A percentile compares a stretch with the other conserved stretches of the same genome.
These are phyloP conservation scores for Saturnispora dispora DNA, from an alignment of 805 yeast genomes.

Conservation along the genomic window DNA sequence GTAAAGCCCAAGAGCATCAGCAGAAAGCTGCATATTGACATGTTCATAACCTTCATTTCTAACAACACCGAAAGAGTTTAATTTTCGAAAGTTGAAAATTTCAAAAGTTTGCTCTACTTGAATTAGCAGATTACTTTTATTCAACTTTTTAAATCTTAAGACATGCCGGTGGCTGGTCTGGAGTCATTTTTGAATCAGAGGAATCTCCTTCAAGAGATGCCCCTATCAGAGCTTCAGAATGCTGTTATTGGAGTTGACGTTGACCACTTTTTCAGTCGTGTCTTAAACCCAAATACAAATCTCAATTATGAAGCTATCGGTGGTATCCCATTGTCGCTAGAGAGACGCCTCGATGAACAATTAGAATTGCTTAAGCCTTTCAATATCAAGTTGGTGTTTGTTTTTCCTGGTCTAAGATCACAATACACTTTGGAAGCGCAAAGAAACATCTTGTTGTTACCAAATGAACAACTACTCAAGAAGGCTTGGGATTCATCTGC, in stretches of 20 bases:
- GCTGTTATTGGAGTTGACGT: slow-evolving; percentile 79
- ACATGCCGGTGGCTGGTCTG: slow-evolving; percentile 3
- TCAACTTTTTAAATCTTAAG: not conserved
- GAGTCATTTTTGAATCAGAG: not conserved
- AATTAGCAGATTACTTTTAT: not conserved
- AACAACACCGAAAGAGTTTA: not conserved
- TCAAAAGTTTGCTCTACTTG: not conserved
- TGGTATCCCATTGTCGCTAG: slow-evolving; percentile 63
- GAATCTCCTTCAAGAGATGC: slow-evolving; percentile 35
- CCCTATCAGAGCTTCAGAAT: slow-evolving; percentile 55
- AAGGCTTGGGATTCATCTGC: slow-evolving; percentile 37
- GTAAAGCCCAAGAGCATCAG: slow-evolving; percentile 10
- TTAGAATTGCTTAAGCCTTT: slow-evolving; percentile 48
- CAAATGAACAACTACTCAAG: slow-evolving; percentile 35
- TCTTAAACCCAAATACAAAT: slow-evolving; percentile 55
- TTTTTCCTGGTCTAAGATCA: slow-evolving; percentile 59
- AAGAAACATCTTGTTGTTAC: slow-evolving; percentile 12
- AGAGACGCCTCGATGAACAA: slow-evolving; percentile 49
- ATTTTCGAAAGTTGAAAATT: not conserved
- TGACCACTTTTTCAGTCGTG: slow-evolving; percentile 61
- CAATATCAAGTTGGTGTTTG: slow-evolving; percentile 70
- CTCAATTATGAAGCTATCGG: slow-evolving; percentile 69
- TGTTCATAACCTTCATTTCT: not conserved
- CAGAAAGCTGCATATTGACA: slow-evolving; percentile 3
- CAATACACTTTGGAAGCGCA: slow-evolving; percentile 22